Base-by-base conservation (phyloP, 768 basidiomycete species). In the Wakefieldia striispora region DNA sequence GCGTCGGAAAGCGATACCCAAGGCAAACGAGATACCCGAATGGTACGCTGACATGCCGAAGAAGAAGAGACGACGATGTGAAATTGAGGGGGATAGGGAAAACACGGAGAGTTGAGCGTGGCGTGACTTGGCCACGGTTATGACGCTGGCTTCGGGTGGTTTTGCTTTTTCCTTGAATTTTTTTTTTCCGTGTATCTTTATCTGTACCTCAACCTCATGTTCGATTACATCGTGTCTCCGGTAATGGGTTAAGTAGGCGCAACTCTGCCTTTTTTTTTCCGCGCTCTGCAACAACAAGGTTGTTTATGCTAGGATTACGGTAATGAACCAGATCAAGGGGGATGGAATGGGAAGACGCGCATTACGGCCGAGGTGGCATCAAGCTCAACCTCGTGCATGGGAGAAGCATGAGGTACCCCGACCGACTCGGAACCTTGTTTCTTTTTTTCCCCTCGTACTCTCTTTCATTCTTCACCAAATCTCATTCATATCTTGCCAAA, bases 41-140 rank as follows among this genome's bases (percentile, higher is more conserved):
- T 90, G 88, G 88, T 90, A 90, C 59, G 81, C 78, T 56, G 76
- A 77, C 37, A 81, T 78, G 63, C 85, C 85, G 57, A 87, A 76
- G 77, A 79, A 72, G 68, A 67, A 64, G 60, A 65, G 68, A 43
- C 53, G 50, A 47, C 35, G 47, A 46, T 53, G 51, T 51, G 58
- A 60, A 11, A 39, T n/a, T 31, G 16, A 11, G 17, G n/a, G 35
- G 35, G 56, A 45, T 50, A 40, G 40, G 23, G 40, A 45, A n/a
- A 16, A 27, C 2, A 29, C 29, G 11, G 29, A 29, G 29, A 13
- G 13, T 29, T 29, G 27, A 29, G 10, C 29, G 16, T 36, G 17
- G 43, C 40, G 27, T 47, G 61, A 51, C 23, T 47, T 43, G 44
- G 39, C 50, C 34, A 49, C 37, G 58, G 58, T 26, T 41, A 47